Evolutionary conservation across 2,329 filamentous ascomycete genomes (phyloP).

Genomic region (Cladosporium cucumerinum): DNA sequence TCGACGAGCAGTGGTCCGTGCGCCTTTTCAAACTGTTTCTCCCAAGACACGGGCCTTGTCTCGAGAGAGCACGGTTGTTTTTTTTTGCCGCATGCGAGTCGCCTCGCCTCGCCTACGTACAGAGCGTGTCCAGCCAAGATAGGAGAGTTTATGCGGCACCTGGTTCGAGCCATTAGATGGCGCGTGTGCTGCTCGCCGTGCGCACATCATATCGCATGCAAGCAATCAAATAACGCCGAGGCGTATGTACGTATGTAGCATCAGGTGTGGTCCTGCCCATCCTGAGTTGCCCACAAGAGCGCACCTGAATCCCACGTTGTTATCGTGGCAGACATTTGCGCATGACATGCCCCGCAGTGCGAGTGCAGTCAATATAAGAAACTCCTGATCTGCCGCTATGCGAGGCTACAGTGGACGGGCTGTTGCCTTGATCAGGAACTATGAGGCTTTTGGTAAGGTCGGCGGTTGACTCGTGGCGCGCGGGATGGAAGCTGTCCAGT

Average conservation of each 20-base stretch:
- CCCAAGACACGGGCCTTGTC: background rate
- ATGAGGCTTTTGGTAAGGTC: constrained; percentile 12
- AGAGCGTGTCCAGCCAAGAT: background rate
- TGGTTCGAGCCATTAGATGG: background rate
- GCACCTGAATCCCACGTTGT: background rate
- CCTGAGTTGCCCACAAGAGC: background rate
- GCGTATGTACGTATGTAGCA: background rate
- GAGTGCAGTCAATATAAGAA: constrained; percentile 34
- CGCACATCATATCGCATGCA: background rate
- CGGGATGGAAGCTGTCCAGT: constrained; percentile 11
- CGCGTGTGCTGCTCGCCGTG: background rate
- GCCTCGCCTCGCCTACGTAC: background rate
- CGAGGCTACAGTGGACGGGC: constrained; percentile 27
- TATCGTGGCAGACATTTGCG: constrained; percentile 3
- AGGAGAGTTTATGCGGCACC: background rate
- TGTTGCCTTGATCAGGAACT: constrained; percentile 20
- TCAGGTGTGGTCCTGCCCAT: background rate
- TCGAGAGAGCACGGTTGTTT: background rate
- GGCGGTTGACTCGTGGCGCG: constrained; percentile 6
- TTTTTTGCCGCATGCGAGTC: background rate
- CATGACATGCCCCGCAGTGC: constrained; percentile 24
- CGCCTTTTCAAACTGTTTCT: background rate
- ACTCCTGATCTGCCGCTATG: constrained; percentile 31
- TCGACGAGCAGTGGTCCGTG: background rate
- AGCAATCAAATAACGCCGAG: background rate